Evolutionary conservation across 176 grass and related monocot species (phyloP).

Genomic region (Juncus effusus): DNA sequence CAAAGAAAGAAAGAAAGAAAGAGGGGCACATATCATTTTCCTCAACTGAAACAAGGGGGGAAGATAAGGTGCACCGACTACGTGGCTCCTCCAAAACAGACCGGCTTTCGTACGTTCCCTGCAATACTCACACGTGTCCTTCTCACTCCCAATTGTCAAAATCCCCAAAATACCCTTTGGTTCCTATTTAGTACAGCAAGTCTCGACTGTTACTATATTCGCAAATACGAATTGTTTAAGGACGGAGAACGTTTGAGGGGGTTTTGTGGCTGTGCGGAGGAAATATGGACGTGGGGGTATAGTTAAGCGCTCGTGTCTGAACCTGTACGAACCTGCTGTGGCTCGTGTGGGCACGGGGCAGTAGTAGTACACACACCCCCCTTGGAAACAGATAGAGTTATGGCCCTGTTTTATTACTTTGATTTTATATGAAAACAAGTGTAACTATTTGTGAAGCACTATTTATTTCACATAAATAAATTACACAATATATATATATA

Average conservation of each 20-base stretch:
- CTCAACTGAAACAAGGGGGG: background rate
- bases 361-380: background rate
- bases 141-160: background rate
- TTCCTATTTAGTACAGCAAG: background rate
- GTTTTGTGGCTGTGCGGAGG: too few relatives aligned
- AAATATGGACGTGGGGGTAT: background rate
- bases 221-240: too few relatives aligned
- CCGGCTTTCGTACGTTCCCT: background rate
- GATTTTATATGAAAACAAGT: background rate
- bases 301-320: conserved; percentile 24
- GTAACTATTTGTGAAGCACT: too few relatives aligned
- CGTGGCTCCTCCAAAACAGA: background rate
- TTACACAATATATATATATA: too few relatives aligned
- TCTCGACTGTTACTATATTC: too few relatives aligned
- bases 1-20: too few relatives aligned
- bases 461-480: too few relatives aligned
- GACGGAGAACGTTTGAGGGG: too few relatives aligned
- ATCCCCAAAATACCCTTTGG: background rate
- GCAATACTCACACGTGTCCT: conserved; percentile 21
- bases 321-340: conserved; percentile 10
- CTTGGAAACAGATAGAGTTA: conserved; percentile 16
- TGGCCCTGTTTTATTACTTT: conserved; percentile 1
- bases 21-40: too few relatives aligned
- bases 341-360: conserved; percentile 9
- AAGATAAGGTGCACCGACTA: conserved; percentile 22